Percentiles rank a stretch among this genome's conserved stretches.
Evolutionary conservation across 331 rosid genomes (phyloP).

Genomic region (Erythrophleum ivorense): DNA sequence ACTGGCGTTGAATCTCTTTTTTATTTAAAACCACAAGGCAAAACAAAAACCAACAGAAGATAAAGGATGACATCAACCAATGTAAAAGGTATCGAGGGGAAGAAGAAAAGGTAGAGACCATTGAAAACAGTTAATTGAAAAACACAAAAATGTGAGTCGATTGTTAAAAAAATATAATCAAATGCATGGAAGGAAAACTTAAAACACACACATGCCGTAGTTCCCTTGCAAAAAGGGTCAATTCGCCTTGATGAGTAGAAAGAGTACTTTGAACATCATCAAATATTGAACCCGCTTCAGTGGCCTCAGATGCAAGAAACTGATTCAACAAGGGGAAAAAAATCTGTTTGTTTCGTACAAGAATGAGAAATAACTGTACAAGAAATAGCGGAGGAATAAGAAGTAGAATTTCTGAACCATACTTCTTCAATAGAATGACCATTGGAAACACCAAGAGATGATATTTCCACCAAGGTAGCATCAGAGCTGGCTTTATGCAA

Average conservation of each 20-base stretch:
- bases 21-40: constrained; percentile 25
- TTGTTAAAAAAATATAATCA: not conserved
- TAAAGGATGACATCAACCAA: not conserved
- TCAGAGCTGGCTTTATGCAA: constrained; percentile 82
- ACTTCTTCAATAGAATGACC: constrained; percentile 77
- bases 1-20: constrained; percentile 67
- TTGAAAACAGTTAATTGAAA: not conserved
- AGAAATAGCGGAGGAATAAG: not conserved
- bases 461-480: constrained; percentile 76
- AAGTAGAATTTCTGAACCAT: constrained; percentile 9
- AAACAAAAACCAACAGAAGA: constrained; percentile 30
- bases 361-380: not conserved
- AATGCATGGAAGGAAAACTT: not conserved
- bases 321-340: constrained; percentile 36
- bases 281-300: constrained; percentile 61
- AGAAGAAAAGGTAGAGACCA: too few species aligned
- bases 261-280: constrained; percentile 72
- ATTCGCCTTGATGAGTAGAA: constrained; percentile 75
- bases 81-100: too few species aligned
- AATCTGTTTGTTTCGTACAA: not conserved
- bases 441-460: constrained; percentile 63
- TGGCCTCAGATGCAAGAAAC: constrained; percentile 74
- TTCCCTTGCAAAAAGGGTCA: constrained; percentile 71
- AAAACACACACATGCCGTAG: constrained; percentile 65
- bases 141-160: not conserved